Evolutionary conservation across 805 yeast species (phyloP), one percentile per base, ranked within the genome.

Genomic region (Cyberlindnera mrakii): DNA sequence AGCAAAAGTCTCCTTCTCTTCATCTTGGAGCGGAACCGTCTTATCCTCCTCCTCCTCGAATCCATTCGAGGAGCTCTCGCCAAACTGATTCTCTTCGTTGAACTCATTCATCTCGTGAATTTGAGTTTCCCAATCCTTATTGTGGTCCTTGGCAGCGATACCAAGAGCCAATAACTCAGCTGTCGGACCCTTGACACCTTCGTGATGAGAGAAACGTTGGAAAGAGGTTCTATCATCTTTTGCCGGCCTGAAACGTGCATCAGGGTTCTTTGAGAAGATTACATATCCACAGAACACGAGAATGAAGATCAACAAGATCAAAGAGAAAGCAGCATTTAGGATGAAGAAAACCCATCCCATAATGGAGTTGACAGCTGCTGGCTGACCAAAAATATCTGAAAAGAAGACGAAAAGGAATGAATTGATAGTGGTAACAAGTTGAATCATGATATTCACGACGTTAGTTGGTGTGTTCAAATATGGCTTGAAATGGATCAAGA

Each of bases 311-410:
- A 90, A 72, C 53, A 90, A 68, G 41, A 87, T 71, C 51, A 86
- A 71, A 8, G 96, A 79, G 58, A 85, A 89, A 5, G 91, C 95
- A 6, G 96, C 96, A 62, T 90, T 90, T 61, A 90, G 63, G 44
- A 90, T 73, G 62, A 90, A 90, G 66, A 86, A 90, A 2, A 90
- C 72, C 79, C 95, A 84, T 1, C 95, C 97, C 96, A 90, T 86
- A 43, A 90, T 77, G 1, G 96, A 82, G 13, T 81, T 70, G 11
- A 86, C 96, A 8, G 77, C 75, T 17, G 80, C 81, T 8, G 87
- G 81, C 66, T 89, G 96, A 40, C 82, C 80, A 65, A 85, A 88
- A 49, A 90, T 67, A 57, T 84, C 82, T 4, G 96, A 85, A 60
- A 88, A 90, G 70, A 90, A 90, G 50, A 86, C 60, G 68, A 87